Conservation (phyloP, 2,329 filamentous ascomycete species). For the Apiospora kogelbergensis region DNA sequence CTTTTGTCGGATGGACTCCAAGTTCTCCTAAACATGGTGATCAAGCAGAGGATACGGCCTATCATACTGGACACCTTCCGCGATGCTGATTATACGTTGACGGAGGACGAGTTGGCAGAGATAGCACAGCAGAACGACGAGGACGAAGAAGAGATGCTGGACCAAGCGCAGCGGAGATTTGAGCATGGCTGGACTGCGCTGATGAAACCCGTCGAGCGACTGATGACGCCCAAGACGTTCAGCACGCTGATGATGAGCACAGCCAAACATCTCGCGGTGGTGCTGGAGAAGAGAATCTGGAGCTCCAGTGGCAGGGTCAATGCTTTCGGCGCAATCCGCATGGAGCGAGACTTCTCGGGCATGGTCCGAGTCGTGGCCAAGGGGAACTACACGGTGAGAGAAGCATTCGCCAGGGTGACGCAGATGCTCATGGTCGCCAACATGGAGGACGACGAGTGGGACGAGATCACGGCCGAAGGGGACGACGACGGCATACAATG, state of each 20-base stretch:
- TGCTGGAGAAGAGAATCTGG: constrained; percentile 87
- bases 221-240: constrained; percentile 78
- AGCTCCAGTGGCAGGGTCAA: constrained; percentile 77
- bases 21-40: constrained; percentile 83
- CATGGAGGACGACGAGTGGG: constrained; percentile 83
- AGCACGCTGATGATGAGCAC: constrained; percentile 73
- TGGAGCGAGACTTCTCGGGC: constrained; percentile 71
- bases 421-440: constrained; percentile 74
- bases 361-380: constrained; percentile 60
- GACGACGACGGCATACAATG: constrained; percentile 60
- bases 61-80: constrained; percentile 87
- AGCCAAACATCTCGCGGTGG: constrained; percentile 70
- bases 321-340: constrained; percentile 67
- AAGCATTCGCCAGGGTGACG: constrained; percentile 63
- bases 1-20: constrained; percentile 81
- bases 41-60: constrained; percentile 81
- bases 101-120: constrained; percentile 60
- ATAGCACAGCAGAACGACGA: constrained; percentile 54
- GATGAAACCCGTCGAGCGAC: constrained; percentile 78
- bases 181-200: constrained; percentile 83
- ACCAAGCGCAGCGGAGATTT: constrained; percentile 76
- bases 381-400: constrained; percentile 66
- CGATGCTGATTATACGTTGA: constrained; percentile 81
- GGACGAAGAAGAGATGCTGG: constrained; percentile 54
- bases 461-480: constrained; percentile 53